Base-by-base conservation (phyloP, 2,329 filamentous ascomycete species). In the Aspergillus carbonarius region DNA sequence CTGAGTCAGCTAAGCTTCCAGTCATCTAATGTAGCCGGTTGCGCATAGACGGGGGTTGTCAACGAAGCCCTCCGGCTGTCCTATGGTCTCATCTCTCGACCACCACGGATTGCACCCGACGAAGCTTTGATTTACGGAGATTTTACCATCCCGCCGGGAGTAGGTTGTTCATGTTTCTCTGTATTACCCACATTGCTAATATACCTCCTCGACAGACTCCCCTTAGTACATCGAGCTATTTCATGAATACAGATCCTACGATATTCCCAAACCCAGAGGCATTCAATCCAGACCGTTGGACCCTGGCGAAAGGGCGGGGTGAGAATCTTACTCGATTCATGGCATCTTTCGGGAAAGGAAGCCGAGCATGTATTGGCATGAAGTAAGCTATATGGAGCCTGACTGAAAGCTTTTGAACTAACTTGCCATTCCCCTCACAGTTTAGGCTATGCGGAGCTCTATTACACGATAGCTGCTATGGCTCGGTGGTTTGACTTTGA, bases 31-130 rank as follows among this genome's bases (percentile, higher is more conserved):
- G 2, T 15, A 13, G 17, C 8, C 18, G 32, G 30, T 18, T n/a
- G 8, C 15, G 7, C 25, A 48, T 17, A 32, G 25, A 48, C 44
- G 9, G 25, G 20, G 3, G 35, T 67, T 2, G 48, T 71, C 13
- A 58, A 40, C 3, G 68, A 71, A 60, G 64, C 72, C 0, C 60
- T 81, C 8, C 75, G 80, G 4, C 56, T 82, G 3, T 74, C 76
- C 10, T 76, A 73, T 0, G 71, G 76, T 1, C 37, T 68, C 47
- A 65, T 60, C 63, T 30, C 27, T 30, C 57, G 72, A 66, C 61
- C 70, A 55, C 56, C 74, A 62, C 53, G 69, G 60, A 47, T 65
- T 17, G 58, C 69, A 10, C 68, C 68, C 1, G 55, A 51, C 2
- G 66, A 72, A 34, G 53, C 67, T 0, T 55, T 76, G 47, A 56